phyloP scores from a whole-genome alignment of 2,329 filamentous ascomycete genomes.

The Nemania bipapillata region DNA sequence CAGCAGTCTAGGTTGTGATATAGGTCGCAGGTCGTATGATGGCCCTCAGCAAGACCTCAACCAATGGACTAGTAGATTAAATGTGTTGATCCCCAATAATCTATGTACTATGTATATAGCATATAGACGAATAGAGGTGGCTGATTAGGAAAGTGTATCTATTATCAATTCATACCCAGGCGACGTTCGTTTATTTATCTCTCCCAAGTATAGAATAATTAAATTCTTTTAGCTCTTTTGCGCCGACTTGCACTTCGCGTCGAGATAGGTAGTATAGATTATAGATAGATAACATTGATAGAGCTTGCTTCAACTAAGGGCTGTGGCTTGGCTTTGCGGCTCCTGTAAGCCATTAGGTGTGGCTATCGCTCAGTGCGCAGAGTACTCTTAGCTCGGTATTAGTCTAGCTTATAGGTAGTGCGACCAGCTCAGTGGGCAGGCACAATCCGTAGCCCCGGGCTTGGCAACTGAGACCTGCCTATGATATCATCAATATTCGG shows the following conservation, averaged over 20 bases:
- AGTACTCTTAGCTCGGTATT: no score
- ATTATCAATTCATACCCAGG: not conserved
- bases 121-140: not conserved
- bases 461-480: not conserved
- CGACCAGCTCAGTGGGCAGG: not conserved
- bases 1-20: no score
- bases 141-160: not conserved
- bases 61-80: slow-evolving; percentile 7
- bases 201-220: not conserved
- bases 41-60: not conserved
- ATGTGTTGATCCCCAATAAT: not conserved
- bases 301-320: not conserved
- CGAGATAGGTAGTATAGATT: no score
- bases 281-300: no score
- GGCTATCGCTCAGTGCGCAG: no score
- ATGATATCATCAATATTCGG: slow-evolving; percentile 5
- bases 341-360: not conserved
- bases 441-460: not conserved
- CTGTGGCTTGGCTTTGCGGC: not conserved
- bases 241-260: not conserved
- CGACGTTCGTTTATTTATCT: not conserved
- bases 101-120: no score
- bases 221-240: not conserved
- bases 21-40: slow-evolving; percentile 19
- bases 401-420: no score